Conservation (phyloP, 2,329 filamentous ascomycete species). For the Penicillium sp. region DNA sequence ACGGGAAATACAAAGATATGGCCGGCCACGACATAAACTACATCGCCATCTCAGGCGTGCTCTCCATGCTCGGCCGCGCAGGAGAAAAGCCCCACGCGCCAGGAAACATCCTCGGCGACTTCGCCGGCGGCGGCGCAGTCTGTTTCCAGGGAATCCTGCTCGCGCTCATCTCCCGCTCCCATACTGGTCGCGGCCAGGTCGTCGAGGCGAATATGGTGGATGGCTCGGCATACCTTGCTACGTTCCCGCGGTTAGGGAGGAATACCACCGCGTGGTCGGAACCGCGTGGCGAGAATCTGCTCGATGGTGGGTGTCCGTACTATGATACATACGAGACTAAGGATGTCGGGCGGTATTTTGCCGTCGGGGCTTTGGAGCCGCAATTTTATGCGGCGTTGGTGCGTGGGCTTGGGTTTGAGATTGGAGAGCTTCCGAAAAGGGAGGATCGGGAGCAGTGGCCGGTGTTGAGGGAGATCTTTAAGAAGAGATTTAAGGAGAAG, state of each 20-base stretch:
- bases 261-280: conserved; percentile 62
- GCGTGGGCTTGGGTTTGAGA: conserved; percentile 61
- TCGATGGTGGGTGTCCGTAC: conserved; percentile 83
- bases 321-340: conserved; percentile 86
- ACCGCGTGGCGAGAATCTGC: conserved; percentile 68
- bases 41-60: conserved; percentile 77
- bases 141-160: conserved; percentile 80
- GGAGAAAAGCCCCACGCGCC: conserved; percentile 73
- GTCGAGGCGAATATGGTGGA: conserved; percentile 98
- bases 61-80: conserved; percentile 70
- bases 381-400: conserved; percentile 74
- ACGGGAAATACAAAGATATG: conserved; percentile 82
- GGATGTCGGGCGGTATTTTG: conserved; percentile 70
- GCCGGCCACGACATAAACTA: conserved; percentile 97
- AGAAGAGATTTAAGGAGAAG: conserved; percentile 63
- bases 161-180: conserved; percentile 66
- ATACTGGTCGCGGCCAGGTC: conserved; percentile 72
- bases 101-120: conserved; percentile 82
- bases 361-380: conserved; percentile 86
- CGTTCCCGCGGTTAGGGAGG: conserved; percentile 68
- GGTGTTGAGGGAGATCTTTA: conserved; percentile 60
- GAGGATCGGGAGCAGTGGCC: conserved; percentile 66
- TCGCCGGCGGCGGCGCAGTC: conserved; percentile 81
- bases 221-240: conserved; percentile 73
- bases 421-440: conserved; percentile 46